Evolutionary conservation across 257 asterid genomes (phyloP).

Genomic region (Nyctanthes arbortristis): DNA sequence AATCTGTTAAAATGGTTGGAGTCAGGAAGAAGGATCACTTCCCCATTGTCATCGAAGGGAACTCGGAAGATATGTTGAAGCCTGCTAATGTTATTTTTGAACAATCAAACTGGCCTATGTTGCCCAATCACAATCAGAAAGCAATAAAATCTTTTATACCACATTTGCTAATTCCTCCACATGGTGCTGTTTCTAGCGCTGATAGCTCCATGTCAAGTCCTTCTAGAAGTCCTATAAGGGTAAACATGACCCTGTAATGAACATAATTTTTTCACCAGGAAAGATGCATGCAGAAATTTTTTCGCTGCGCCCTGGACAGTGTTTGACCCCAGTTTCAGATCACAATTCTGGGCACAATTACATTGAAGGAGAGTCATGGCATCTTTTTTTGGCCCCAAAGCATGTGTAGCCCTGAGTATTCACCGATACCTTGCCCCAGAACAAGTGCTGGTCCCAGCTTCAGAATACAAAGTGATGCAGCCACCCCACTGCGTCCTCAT

Average conservation of each 20-base stretch:
- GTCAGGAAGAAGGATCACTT: slow-evolving; percentile 36
- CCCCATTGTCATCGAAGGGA: slow-evolving; percentile 26
- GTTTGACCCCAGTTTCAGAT: slow-evolving; percentile 39
- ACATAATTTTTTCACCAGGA: slow-evolving; percentile 29
- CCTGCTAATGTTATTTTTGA: slow-evolving; percentile 26
- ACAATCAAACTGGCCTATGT: slow-evolving; percentile 23
- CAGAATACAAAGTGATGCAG: slow-evolving; percentile 43
- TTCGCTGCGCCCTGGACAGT: slow-evolving; percentile 33
- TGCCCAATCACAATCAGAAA: slow-evolving; percentile 32
- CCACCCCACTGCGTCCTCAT: slow-evolving; percentile 37
- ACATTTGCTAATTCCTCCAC: slow-evolving; percentile 35
- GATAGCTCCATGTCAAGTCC: slow-evolving; percentile 48
- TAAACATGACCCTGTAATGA: slow-evolving; percentile 29
- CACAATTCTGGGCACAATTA: slow-evolving; percentile 30
- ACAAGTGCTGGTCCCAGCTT: slow-evolving; percentile 45
- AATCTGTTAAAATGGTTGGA: slow-evolving; percentile 28
- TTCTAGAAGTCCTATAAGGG: slow-evolving; percentile 48
- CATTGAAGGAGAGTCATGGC: slow-evolving; percentile 41
- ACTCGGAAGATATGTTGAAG: slow-evolving; percentile 31
- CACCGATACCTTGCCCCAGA: slow-evolving; percentile 51
- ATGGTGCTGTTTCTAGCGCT: slow-evolving; percentile 29
- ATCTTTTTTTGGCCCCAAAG: slow-evolving; percentile 41
- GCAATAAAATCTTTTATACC: slow-evolving; percentile 35
- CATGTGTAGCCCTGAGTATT: slow-evolving; percentile 47
- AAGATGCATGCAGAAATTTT: slow-evolving; percentile 33